Evolutionary conservation across 257 asterid species (phyloP), one percentile per base, ranked within the genome.

Genomic region (Petrea volubilis): DNA sequence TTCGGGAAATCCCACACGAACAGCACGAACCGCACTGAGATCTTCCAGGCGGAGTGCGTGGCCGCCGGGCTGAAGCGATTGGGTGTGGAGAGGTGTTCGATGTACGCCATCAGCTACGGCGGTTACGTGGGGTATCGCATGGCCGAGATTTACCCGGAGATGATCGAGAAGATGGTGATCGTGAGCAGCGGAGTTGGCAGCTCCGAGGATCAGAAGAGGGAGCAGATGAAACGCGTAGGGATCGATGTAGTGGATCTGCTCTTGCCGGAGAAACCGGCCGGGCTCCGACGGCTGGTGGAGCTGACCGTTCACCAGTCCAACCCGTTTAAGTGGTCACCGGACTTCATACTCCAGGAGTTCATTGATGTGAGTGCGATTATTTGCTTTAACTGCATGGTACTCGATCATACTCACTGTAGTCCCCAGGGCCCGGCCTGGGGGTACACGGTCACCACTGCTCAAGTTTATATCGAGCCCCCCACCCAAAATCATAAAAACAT

Each of bases 91-190:
- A 77, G 58, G 70, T 80, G 81, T 46, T 84, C 91, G 53, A 82
- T 84, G 74, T 88, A 82, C 82, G 74, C 85, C 0, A 84, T 88
- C 58, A 88, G 96, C 58, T 88, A 88, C 74, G 93, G 93, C 4
- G 93, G 96, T 0, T 86, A 56, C 41, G 96, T 84, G 59, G 86
- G 78, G 47, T 85, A 87, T 67, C 78, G 82, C 33, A 74, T 87
- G 90, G 92, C 96, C 9, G 86, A 75, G 77, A 78, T 77, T 69
- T 53, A 74, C 8, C 86, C 87, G 2, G 85, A 83, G 58, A 59
- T 60, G 71, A 84, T 87, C 79, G 91, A 89, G 81, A 89, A 85
- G 81, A 64, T 85, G 64, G 96, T 86, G 79, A 86, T 88, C 46
- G 86, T 83, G 57, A 88, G 92, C 18, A 84, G 93, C 24, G 96